Evolutionary conservation across 1,284 basidiomycete species (phyloP).

Genomic region (Anthracocystis walkeri): DNA sequence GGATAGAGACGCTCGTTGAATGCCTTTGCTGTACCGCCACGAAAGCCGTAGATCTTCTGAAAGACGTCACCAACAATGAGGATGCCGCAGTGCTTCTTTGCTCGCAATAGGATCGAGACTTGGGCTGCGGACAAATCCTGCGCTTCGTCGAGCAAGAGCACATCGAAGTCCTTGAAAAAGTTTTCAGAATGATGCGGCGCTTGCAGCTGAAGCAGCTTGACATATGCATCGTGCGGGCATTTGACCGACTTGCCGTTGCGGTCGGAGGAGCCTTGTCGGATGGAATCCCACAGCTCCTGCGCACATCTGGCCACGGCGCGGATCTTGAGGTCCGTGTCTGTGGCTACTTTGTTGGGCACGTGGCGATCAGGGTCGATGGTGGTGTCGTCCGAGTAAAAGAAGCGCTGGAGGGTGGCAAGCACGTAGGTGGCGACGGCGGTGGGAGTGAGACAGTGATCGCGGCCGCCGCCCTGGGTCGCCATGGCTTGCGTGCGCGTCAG

Average conservation of each 20-base stretch:
- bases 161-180: slow-evolving; percentile 56
- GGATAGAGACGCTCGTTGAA: slow-evolving; percentile 62
- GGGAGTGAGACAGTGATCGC: slow-evolving; percentile 46
- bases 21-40: slow-evolving; percentile 59
- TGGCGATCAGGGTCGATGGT: slow-evolving; percentile 47
- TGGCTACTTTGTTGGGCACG: slow-evolving; percentile 50
- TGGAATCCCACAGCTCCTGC: slow-evolving; percentile 55
- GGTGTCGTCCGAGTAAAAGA: slow-evolving; percentile 59
- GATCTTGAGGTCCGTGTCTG: slow-evolving; percentile 54
- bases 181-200: slow-evolving; percentile 43
- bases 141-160: slow-evolving; percentile 62
- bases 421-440: slow-evolving; percentile 63
- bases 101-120: slow-evolving; percentile 55
- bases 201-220: slow-evolving; percentile 62
- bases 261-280: slow-evolving; percentile 40
- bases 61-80: slow-evolving; percentile 64
- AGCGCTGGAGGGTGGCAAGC: slow-evolving; percentile 56
- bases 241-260: slow-evolving; percentile 43
- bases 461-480: slow-evolving; percentile 31
- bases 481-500: slow-evolving; percentile 23
- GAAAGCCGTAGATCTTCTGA: slow-evolving; percentile 67
- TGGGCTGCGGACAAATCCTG: slow-evolving; percentile 65
- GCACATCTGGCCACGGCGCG: slow-evolving; percentile 45
- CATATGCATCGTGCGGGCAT: slow-evolving; percentile 65
- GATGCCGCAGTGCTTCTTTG: slow-evolving; percentile 57